Evolutionary conservation across 2,329 filamentous ascomycete genomes (phyloP), one percentile per base, ranked within the genome.

Genomic region (Trichoderma polysporum): DNA sequence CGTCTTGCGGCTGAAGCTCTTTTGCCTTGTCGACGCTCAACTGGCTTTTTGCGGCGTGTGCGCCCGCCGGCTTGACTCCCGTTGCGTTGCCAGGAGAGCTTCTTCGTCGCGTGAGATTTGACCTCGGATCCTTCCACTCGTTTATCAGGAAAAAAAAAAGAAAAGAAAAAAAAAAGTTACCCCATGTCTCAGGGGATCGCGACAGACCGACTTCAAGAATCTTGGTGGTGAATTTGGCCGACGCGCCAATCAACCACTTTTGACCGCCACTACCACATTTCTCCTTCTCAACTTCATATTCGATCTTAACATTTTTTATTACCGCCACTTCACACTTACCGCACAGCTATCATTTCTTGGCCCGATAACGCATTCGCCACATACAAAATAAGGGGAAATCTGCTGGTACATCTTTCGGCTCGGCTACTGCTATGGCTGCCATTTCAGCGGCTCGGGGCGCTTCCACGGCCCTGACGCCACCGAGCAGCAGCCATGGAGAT

Each of bases 371-470:
- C 60, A 50, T 65, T n/a, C 39, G 49, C 52, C 52, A 13, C 31
- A 22, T n/a, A 29, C 29, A 33, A 39, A 37, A 31, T 58, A 50
- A 49, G 22, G 69, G 68, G 71, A 70, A 73, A 75, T 72, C 72
- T 69, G 74, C 71, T 74, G 75, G 74, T 70, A 70, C 71, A 71
- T 62, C 58, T 61, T 66, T 67, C 66, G 60, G 52, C 33, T 58
- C 52, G 58, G 68, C 61, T 69, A 61, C 69, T 69, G 69, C 68
- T 69, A 87, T 86, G 85, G 81, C 85, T 73, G 80, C 83, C 74
- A 81, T 87, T 76, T 84, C 85, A 71, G 77, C 83, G 71, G 79
- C 78, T 71, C 81, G 82, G 69, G 81, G 81, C 69, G 79, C 82
- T 60, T 79, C 82, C 68, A 80, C 82, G 65, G 78, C 79, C 53